Evolutionary conservation across 1,139 yeast species (phyloP), one percentile per base, ranked within the genome.

Genomic region (Candida sp.): DNA sequence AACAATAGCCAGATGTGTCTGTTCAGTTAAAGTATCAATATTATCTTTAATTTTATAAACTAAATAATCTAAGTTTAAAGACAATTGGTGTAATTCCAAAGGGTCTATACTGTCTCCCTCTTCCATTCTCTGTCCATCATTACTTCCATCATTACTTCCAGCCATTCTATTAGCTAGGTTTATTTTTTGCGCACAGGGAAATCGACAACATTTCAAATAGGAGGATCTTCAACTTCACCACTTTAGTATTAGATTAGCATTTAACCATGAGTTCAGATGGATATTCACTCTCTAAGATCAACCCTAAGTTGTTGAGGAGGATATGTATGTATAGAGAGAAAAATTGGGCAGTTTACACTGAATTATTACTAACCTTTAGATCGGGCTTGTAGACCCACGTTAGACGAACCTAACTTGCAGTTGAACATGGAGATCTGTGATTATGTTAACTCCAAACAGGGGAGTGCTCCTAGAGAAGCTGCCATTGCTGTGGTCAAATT

Each of bases 401-500:
- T 87, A 44, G 76, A 79, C 43, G 97, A 91, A 65, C 98, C 99
- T 5, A 93, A 93, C 58, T 75, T 91, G 49, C 88, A 91, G 2
- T 70, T 90, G 51, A 93, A 91, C 63, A 70, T 93, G 54, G 98
- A 93, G 60, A 91, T 93, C 49, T 93, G 98, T 50, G 99, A 93
- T 64, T 77, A 86, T 56, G 84, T 93, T 63, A 93, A 93, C 61
- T 91, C 87, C 47, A 93, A 93, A 60, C 96, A 91, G 65, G 98
- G 96, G 19, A 78, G 83, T 21, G 75, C 88, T 12, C 97, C 99
- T 4, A 77, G 97, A 49, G 97, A 91, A 57, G 98, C 98, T 2
- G 96, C 96, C 4, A 77, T 84, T 51, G 85, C 93, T n/a, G 84
- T 91, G 47, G 98, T 86, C 42, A 85, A 84, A 58, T 74, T 89